Percentiles rank a stretch among this genome's conserved stretches.
Conservation (phyloP, 495 filamentous ascomycete genomes). For the Melanomma pulvis-pyrius region DNA sequence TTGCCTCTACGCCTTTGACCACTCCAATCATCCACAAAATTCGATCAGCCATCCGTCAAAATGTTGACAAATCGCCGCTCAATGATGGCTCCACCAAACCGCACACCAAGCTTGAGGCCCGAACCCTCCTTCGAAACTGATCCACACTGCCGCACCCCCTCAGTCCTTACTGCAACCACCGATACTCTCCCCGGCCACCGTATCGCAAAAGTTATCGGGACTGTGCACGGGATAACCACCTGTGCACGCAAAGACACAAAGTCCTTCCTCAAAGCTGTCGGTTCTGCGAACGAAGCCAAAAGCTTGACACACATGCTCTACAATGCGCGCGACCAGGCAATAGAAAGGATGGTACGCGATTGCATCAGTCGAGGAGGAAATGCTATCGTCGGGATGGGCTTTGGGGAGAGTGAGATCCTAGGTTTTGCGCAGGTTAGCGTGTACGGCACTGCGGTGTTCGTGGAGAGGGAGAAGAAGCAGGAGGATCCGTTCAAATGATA, state of each 20-base stretch:
- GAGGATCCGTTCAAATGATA: conserved; percentile 7
- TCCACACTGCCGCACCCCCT: conserved; percentile 16
- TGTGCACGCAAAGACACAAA: conserved; percentile 33
- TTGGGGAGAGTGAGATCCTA: conserved; percentile 30
- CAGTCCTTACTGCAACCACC: conserved; percentile 22
- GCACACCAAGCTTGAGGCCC: neutral
- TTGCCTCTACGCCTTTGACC: neutral
- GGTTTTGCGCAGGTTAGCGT: conserved; percentile 27
- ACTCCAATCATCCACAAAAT: neutral
- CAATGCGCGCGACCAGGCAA: conserved; percentile 26
- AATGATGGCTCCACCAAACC: conserved; percentile 18
- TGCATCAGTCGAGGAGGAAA: conserved; percentile 28
- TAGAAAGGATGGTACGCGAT: conserved; percentile 27
- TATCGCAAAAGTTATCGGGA: conserved; percentile 27
- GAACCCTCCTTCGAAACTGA: conserved; percentile 13
- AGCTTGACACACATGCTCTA: conserved; percentile 30
- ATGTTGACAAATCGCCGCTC: conserved; percentile 34
- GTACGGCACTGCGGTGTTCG: conserved; percentile 28
- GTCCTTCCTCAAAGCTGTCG: conserved; percentile 26
- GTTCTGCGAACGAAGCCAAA: conserved; percentile 25
- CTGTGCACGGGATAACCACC: conserved; percentile 25
- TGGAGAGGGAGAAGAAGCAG: conserved; percentile 13
- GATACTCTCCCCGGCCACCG: conserved; percentile 20
- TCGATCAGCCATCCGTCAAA: neutral
- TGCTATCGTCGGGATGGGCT: conserved; percentile 28